phyloP scores from a whole-genome alignment of 768 basidiomycete genomes.

The Tylopilus intermedius region DNA sequence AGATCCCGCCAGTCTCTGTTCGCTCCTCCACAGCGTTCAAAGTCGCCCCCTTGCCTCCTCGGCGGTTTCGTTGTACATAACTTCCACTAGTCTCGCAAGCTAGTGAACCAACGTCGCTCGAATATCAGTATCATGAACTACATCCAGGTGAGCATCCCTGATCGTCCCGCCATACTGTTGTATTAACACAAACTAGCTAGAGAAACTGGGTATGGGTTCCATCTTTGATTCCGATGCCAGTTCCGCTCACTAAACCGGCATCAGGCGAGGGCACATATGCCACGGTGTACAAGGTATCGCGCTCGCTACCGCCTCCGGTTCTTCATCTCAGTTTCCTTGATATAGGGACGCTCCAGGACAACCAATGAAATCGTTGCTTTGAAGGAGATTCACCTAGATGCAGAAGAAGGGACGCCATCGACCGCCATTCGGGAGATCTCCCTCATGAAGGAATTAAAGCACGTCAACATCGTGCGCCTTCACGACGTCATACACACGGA shows the following conservation, averaged over 20 bases:
- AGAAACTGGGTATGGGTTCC: conserved; percentile 65
- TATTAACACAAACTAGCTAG: conserved; percentile 49
- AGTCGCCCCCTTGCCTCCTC: not conserved
- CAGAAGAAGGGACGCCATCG: conserved; percentile 97
- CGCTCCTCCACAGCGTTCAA: not conserved
- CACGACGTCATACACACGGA: conserved; percentile 99
- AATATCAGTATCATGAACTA: conserved; percentile 48
- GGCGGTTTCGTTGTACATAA: not conserved
- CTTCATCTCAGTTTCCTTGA: conserved; percentile 1
- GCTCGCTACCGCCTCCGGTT: not conserved
- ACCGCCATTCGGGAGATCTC: conserved; percentile 99
- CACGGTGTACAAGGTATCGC: conserved; percentile 87
- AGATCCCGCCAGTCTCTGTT: not conserved
- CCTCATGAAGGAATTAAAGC: conserved; percentile 98
- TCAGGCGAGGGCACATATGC: conserved; percentile 90
- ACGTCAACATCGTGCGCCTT: conserved; percentile 95
- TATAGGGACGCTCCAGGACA: conserved; percentile 85
- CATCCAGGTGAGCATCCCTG: conserved; percentile 42
- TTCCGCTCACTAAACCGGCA: conserved; percentile 5
- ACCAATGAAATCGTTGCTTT: conserved; percentile 99
- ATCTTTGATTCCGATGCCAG: not conserved
- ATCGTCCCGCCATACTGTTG: not conserved
- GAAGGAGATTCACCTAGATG: conserved; percentile 98
- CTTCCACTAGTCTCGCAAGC: conserved; percentile 4
- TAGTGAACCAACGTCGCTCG: not conserved